phyloP scores from a whole-genome alignment of 2,329 filamentous ascomycete species.

The Aspergillus sp. region DNA sequence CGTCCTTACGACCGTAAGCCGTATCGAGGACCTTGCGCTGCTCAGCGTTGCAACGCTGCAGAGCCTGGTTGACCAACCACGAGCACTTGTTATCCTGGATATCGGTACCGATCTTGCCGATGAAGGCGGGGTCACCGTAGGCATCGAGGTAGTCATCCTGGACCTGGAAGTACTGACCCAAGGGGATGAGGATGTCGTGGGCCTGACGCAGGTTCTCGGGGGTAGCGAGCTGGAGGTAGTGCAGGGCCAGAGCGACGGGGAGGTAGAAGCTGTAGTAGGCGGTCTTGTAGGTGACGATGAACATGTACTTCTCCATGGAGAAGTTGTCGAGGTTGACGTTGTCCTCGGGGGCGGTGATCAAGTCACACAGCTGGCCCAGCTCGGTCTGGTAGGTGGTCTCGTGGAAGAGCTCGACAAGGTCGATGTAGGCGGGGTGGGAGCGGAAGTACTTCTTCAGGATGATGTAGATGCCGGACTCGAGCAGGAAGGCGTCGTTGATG shows the following conservation, averaged over 20 bases:
- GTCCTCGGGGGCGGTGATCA: conserved; percentile 94
- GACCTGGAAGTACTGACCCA: conserved; percentile 98
- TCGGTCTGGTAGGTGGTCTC: conserved; percentile 93
- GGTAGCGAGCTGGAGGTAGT: conserved; percentile 82
- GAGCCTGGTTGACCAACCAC: conserved; percentile 94
- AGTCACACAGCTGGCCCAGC: conserved; percentile 88
- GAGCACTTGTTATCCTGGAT: conserved; percentile 99
- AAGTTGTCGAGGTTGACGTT: conserved; percentile 92
- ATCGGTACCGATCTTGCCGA: conserved; percentile 98
- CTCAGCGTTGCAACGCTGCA: conserved; percentile 75
- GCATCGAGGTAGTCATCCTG: conserved; percentile 99
- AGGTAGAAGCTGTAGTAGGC: conserved; percentile 99
- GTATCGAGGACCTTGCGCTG: conserved; percentile 86
- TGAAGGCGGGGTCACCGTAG: conserved; percentile 86
- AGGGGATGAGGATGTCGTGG: conserved; percentile 88
- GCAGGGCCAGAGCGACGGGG: conserved; percentile 84
- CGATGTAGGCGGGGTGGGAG: conserved; percentile 80
- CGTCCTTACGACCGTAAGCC: conserved; percentile 93
- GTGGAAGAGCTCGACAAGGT: conserved; percentile 94
- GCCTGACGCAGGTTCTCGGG: conserved; percentile 85
- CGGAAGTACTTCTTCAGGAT: conserved; percentile 95
- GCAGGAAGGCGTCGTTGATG: conserved; percentile 98
- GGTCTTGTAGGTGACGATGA: conserved; percentile 99
- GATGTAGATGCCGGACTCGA: conserved; percentile 86
- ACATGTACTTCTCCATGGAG: conserved; percentile 85